phyloP scores from a whole-genome alignment of 2,329 filamentous ascomycete species.

The Curvularia lunata region DNA sequence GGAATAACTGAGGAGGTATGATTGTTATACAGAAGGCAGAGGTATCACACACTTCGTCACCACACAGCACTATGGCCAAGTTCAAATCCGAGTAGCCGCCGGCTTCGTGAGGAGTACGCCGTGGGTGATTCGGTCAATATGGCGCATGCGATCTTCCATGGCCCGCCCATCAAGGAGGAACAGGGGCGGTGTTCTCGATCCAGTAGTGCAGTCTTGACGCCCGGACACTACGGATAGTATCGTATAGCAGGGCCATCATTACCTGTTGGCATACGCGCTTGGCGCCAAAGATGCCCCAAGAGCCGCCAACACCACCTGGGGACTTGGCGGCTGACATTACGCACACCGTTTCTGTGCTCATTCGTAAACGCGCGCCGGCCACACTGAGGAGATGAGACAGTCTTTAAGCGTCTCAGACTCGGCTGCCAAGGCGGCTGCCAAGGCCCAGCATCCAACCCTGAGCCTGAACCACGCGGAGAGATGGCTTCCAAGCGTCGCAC shows the following conservation, averaged over 20 bases:
- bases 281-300: constrained; percentile 17
- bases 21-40: not conserved
- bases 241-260: not conserved
- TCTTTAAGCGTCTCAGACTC: constrained; percentile 1
- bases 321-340: constrained; percentile 25
- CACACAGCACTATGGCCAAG: not conserved
- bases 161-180: constrained; percentile 4
- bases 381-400: constrained; percentile 19
- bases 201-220: not conserved
- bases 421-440: constrained; percentile 4
- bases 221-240: constrained; percentile 12
- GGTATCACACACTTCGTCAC: not conserved
- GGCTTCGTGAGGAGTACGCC: not conserved
- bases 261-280: constrained; percentile 2
- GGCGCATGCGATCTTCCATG: constrained; percentile 4
- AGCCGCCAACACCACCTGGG: constrained; percentile 16
- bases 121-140: not conserved
- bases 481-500: constrained; percentile 27
- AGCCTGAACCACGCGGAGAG: constrained; percentile 6
- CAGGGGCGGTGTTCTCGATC: not conserved
- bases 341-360: constrained; percentile 11
- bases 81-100: not conserved
- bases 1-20: not conserved
- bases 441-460: constrained; percentile 4
- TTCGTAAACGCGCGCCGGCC: constrained; percentile 7